Base-by-base conservation (phyloP, 2,329 filamentous ascomycete species). In the Lecanicillium sp. region DNA sequence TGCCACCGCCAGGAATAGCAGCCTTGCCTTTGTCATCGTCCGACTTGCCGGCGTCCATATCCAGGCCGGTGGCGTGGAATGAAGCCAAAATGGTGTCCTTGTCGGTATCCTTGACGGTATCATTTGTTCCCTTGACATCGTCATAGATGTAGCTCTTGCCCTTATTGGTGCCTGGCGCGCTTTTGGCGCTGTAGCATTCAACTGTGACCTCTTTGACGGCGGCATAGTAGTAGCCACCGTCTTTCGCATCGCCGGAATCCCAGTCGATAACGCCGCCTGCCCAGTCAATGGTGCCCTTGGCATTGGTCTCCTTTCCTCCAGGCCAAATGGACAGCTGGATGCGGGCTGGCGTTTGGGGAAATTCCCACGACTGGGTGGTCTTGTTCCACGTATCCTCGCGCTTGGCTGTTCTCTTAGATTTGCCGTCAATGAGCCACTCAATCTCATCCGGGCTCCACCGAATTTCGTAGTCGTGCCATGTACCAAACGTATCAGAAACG, bases 301-400 rank as follows among this genome's bases (percentile, higher is more conserved):
- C 83, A 60, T 96, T 96, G 55, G 72, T 73, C 9, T 78, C 64
- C 33, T 85, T 76, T 57, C 92, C 92, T 54, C 87, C 92, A 29
- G 92, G 92, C 92, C 92, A 98, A 55, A 98, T 79, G 13, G 92
- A 97, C 36, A 98, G 74, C 69, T 96, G 87, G 37, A 98, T 77
- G 50, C 90, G 86, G 13, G 89, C 67, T 4, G 92, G 92, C 0
- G 89, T 94, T 66, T 97, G 92, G 6, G 92, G 92, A 69, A 77
- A 98, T 53, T 84, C 71, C 73, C 81, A 98, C 61, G 81, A 80
- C 62, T 89, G 83, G 42, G 79, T 66, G 6, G 87, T 94, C 11
- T 70, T 65, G 66, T 98, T 96, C 79, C 83, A 97, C 11, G 92
- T 97, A 28, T 87, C 77, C 13, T 74, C 70, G 57, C 82, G 81